phyloP scores from a whole-genome alignment of 108 stramenopile genomes.

The Nitzschia palea region DNA sequence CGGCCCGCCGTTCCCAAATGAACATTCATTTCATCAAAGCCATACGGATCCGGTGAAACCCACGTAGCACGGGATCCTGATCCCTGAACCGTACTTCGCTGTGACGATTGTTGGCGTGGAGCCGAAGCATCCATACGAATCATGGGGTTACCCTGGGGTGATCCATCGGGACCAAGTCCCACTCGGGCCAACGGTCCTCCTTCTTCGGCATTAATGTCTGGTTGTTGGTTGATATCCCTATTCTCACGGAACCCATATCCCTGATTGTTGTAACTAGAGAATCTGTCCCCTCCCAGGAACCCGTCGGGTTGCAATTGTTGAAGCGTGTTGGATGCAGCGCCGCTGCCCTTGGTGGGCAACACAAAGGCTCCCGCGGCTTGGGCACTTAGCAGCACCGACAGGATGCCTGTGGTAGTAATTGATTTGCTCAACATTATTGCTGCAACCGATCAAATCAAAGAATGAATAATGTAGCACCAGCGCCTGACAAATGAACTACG shows the following conservation, averaged over 20 bases:
- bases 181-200: background rate
- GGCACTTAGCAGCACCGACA: background rate
- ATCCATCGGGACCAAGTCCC: background rate
- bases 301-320: background rate
- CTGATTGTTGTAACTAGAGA: background rate
- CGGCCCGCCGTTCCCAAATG: slow-evolving; percentile 53
- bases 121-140: slow-evolving; percentile 2
- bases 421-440: slow-evolving; percentile 1
- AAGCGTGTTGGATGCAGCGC: background rate
- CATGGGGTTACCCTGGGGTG: background rate
- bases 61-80: slow-evolving; percentile 2
- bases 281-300: background rate
- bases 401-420: background rate
- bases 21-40: slow-evolving; percentile 31
- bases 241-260: background rate
- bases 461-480: no score
- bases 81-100: background rate
- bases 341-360: no score
- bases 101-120: background rate
- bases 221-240: background rate
- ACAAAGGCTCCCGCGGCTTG: background rate
- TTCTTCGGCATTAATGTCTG: background rate
- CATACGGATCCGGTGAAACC: slow-evolving; percentile 1
- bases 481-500: no score
- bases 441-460: no score